Evolutionary conservation across 2,329 filamentous ascomycete genomes (phyloP), one percentile per base, ranked within the genome.

Genomic region (Claviceps fusiformis): DNA sequence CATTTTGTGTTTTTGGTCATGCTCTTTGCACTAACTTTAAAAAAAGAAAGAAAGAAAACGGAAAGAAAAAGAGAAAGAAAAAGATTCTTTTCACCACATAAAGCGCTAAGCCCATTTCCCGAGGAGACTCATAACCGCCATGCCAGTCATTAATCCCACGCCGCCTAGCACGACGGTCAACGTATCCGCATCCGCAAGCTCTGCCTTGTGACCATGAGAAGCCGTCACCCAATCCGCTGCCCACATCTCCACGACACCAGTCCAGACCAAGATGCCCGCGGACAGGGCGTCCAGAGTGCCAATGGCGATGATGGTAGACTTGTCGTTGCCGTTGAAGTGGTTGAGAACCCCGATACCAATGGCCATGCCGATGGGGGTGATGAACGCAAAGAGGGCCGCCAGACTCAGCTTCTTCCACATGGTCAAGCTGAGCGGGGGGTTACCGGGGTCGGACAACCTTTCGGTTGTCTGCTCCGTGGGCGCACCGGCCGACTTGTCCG

Each of bases 211-310:
- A 8, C 68, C 69, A 43, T 70, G 68, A 9, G 60, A 56, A 19
- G 77, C 78, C 1, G 73, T 73, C 62, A 81, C 77, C 87, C 87
- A 91, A 64, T 91, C 87, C 45, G 78, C 73, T 2, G 84, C 84
- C 80, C 83, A 84, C 85, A 91, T 89, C 70, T 90, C 86, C 0
- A 90, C 86, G 1, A 90, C 69, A 2, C 85, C 85, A 2, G 90
- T 86, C 85, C 87, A 91, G n/a, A 86, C 71, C 37, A 91, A 73
- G 48, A 92, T 87, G 33, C 87, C 87, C 0, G 87, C 85, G 0
- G 82, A 87, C 10, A 90, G 64, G 6, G 86, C 84, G 66, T 91
- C 83, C 1, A 91, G 73, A 0, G 85, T 88, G 0, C 86, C 87
- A 41, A 90, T 81, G 2, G 86, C 82, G 47, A 90, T 68, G 45